phyloP scores from a whole-genome alignment of 345 rosid species.

The Adansonia digitata region DNA sequence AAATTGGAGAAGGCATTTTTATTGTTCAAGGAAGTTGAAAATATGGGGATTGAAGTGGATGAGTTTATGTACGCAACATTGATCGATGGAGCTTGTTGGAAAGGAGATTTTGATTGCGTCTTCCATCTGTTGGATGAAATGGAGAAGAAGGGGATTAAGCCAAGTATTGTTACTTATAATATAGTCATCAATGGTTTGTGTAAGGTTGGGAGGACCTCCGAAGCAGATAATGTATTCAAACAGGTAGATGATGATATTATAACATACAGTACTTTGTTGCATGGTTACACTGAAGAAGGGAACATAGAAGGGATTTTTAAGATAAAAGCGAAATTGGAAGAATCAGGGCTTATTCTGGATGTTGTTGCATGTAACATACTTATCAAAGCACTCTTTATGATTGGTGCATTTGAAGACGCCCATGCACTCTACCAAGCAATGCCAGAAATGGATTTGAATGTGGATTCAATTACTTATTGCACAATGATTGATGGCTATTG shows the following conservation, averaged over 20 bases:
- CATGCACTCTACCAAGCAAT: conserved; percentile 50
- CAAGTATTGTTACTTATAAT: conserved; percentile 52
- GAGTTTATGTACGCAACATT: conserved; percentile 70
- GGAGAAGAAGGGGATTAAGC: conserved; percentile 64
- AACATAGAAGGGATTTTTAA: conserved; percentile 47
- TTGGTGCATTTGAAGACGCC: conserved; percentile 76
- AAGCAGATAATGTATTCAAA: conserved; percentile 65
- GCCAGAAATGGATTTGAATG: conserved; percentile 49
- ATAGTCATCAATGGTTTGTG: conserved; percentile 66
- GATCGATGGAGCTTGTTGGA: conserved; percentile 61
- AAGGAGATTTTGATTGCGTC: conserved; percentile 46
- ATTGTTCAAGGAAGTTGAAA: conserved; percentile 45
- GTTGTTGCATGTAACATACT: conserved; percentile 64
- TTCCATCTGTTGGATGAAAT: conserved; percentile 55
- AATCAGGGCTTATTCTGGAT: conserved; percentile 54
- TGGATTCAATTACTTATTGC: conserved; percentile 53
- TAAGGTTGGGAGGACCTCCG: conserved; percentile 55
- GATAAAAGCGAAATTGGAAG: conserved; percentile 45
- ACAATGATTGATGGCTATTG: conserved; percentile 57
- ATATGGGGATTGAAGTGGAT: conserved; percentile 48
- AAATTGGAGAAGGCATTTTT: conserved; percentile 55
- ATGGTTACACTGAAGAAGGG: conserved; percentile 55
- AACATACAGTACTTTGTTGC: conserved; percentile 60
- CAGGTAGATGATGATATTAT: conserved; percentile 49
- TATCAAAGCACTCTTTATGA: conserved; percentile 59